A percentile compares a stretch with the other conserved stretches of the same genome.
These are phyloP conservation scores for Hyphodiscus sp. DNA, from an alignment of 2,329 filamentous ascomycete genomes.

Conservation along the genomic window DNA sequence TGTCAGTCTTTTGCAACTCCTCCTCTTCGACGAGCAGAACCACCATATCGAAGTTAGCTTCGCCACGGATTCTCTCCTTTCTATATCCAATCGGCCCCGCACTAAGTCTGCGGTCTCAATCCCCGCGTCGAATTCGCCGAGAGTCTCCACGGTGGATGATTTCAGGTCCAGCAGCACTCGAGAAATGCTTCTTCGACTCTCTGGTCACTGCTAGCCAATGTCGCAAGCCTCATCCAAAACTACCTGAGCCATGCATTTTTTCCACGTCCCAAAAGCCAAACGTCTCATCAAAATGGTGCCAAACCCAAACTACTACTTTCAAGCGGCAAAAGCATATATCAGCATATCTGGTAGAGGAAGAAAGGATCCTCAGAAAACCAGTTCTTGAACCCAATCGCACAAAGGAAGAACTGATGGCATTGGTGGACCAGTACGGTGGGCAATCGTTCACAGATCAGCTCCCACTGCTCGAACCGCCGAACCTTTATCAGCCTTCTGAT, in stretches of 20 bases:
- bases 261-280: slow-evolving; percentile 17
- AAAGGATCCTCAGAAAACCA: neutral
- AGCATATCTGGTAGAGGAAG: neutral
- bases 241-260: slow-evolving; percentile 9
- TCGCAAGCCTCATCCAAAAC: slow-evolving; percentile 19
- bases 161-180: slow-evolving; percentile 16
- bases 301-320: slow-evolving; percentile 3
- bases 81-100: slow-evolving; percentile 23
- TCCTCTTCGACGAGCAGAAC: slow-evolving; percentile 42
- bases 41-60: slow-evolving; percentile 39
- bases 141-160: slow-evolving; percentile 6
- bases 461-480: slow-evolving; percentile 44
- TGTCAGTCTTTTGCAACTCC: slow-evolving; percentile 54
- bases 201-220: slow-evolving; percentile 27
- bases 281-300: slow-evolving; percentile 4
- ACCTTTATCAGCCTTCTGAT: slow-evolving; percentile 44
- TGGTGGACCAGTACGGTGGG: slow-evolving; percentile 45
- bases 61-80: slow-evolving; percentile 29
- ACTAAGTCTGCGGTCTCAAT: slow-evolving; percentile 5
- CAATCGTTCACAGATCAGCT: slow-evolving; percentile 47
- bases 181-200: slow-evolving; percentile 30
- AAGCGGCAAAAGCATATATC: slow-evolving; percentile 14
- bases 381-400: slow-evolving; percentile 7
- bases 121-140: neutral
- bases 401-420: slow-evolving; percentile 43